These are phyloP conservation scores for Rosa lucieae DNA, from an alignment of 306 rosid species.

Conservation along the genomic window DNA sequence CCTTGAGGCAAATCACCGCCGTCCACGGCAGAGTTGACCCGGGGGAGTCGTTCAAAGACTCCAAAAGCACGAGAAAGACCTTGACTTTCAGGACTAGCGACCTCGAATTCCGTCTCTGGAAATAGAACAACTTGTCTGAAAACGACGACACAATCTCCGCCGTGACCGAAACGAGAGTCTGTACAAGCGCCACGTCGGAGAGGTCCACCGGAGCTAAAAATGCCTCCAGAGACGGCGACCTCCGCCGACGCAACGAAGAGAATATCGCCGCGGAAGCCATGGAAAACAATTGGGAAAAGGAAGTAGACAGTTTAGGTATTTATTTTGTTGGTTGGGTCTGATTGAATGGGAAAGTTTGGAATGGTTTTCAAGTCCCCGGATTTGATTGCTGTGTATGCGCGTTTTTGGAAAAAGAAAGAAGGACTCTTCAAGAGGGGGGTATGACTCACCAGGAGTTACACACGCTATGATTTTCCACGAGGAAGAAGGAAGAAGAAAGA, in stretches of 20 bases:
- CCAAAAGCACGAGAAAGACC: constrained; percentile 63
- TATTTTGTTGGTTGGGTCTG: too few species aligned
- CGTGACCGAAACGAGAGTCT: constrained; percentile 58
- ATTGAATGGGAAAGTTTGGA: too few species aligned
- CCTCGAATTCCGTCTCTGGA: constrained; percentile 71
- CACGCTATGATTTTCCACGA: not conserved
- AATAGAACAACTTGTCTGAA: constrained; percentile 44
- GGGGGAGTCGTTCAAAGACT: constrained; percentile 50
- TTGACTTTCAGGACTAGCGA: constrained; percentile 65
- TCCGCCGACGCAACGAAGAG: constrained; percentile 78
- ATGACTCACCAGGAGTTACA: not conserved
- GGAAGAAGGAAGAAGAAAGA: not conserved
- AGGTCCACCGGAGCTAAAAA: constrained; percentile 92
- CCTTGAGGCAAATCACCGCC: constrained; percentile 73
- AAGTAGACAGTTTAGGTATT: too few species aligned
- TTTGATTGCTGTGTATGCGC: not conserved
- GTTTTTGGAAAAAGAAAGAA: not conserved
- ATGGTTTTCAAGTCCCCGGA: not conserved
- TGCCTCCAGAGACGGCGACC: constrained; percentile 86
- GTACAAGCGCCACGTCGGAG: constrained; percentile 61
- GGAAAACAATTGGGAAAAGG: too few species aligned
- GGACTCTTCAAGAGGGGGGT: not conserved
- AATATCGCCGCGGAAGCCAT: constrained; percentile 85
- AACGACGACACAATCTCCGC: constrained; percentile 58
- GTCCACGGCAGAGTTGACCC: constrained; percentile 44